A percentile compares a stretch with the other conserved stretches of the same genome.
Conservation (phyloP, 192 early-diverging fungal species). For the Coemansia javaensis region DNA sequence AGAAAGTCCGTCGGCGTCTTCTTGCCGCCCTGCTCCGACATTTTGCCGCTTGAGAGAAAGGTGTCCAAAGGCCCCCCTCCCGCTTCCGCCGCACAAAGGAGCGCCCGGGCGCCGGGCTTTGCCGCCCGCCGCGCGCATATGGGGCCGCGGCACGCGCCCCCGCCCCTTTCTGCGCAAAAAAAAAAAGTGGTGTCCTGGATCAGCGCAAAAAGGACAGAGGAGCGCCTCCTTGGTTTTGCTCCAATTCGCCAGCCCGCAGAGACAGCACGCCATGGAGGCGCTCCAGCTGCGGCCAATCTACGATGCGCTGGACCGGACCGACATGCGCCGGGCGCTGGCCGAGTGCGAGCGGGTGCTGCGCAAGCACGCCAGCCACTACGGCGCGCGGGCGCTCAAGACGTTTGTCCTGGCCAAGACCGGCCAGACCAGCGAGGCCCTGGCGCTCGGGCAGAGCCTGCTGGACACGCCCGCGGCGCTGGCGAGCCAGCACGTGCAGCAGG, state of each 20-base stretch:
- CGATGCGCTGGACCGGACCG: slow-evolving; percentile 22
- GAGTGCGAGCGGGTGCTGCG: slow-evolving; percentile 32
- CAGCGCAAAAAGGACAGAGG: too few relatives aligned
- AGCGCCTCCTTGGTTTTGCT: too few relatives aligned
- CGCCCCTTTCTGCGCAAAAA: too few relatives aligned
- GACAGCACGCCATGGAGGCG: slow-evolving; percentile 20
- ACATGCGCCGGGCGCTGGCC: slow-evolving; percentile 11
- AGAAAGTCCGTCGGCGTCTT: slow-evolving; percentile 87
- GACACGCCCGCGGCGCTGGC: slow-evolving; percentile 14
- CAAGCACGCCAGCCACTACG: slow-evolving; percentile 29
- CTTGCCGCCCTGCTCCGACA: slow-evolving; percentile 23
- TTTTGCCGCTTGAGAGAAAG: slow-evolving; percentile 1
- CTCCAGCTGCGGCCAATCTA: slow-evolving; percentile 33
- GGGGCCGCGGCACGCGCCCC: too few relatives aligned
- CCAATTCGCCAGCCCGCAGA: too few relatives aligned
- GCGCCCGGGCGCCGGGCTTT: too few relatives aligned
- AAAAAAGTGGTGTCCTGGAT: too few relatives aligned
- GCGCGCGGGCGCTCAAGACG: slow-evolving; percentile 67
- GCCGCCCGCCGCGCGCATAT: too few relatives aligned
- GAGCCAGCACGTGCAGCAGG: slow-evolving; percentile 26
- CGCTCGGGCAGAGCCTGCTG: slow-evolving; percentile 60
- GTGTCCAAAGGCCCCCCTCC: too few relatives aligned
- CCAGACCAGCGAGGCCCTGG: slow-evolving; percentile 57
- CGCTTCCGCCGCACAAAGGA: too few relatives aligned
- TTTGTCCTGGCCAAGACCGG: slow-evolving; percentile 63